Evolutionary conservation across 495 filamentous ascomycete genomes (phyloP).

Genomic region (Aspergillus bertholletiae): DNA sequence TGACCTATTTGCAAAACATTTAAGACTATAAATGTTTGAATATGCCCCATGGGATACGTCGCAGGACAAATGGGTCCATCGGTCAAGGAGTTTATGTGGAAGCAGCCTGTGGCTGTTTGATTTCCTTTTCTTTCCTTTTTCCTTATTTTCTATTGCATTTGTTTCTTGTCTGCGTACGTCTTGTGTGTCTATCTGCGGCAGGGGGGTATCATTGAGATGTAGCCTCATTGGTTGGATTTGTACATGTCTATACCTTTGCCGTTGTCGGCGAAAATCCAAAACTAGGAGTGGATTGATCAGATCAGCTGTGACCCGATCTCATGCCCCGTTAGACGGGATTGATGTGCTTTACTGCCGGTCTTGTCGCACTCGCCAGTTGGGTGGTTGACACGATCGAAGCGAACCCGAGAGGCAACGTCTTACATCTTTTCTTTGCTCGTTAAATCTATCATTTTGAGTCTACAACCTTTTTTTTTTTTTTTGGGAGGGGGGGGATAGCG

Average conservation of each 20-base stretch:
- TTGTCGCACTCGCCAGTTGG: neutral
- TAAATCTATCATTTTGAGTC: conserved; percentile 6
- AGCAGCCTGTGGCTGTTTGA: conserved; percentile 15
- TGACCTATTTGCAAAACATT: conserved; percentile 15
- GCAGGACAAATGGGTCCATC: conserved; percentile 12
- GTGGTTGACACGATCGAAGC: neutral
- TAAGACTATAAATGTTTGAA: conserved; percentile 20
- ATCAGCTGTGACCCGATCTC: neutral
- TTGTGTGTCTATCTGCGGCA: conserved; percentile 2
- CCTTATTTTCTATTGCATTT: neutral
- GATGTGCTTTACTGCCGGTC: neutral
- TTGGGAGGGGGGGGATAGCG: neutral
- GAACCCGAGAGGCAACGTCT: conserved; percentile 4
- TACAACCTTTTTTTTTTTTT: too few species aligned
- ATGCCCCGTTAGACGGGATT: neutral
- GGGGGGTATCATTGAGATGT: conserved; percentile 11
- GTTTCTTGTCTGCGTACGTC: neutral
- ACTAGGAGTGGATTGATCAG: conserved; percentile 2
- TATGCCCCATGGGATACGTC: conserved; percentile 10
- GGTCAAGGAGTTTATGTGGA: conserved; percentile 18
- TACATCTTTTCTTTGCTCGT: conserved; percentile 7
- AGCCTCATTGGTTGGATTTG: conserved; percentile 10
- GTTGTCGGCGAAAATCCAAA: neutral
- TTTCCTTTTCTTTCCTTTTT: neutral
- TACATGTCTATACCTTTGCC: conserved; percentile 3